phyloP scores from a whole-genome alignment of 2,329 filamentous ascomycete genomes.

The Ciborinia camelliae region DNA sequence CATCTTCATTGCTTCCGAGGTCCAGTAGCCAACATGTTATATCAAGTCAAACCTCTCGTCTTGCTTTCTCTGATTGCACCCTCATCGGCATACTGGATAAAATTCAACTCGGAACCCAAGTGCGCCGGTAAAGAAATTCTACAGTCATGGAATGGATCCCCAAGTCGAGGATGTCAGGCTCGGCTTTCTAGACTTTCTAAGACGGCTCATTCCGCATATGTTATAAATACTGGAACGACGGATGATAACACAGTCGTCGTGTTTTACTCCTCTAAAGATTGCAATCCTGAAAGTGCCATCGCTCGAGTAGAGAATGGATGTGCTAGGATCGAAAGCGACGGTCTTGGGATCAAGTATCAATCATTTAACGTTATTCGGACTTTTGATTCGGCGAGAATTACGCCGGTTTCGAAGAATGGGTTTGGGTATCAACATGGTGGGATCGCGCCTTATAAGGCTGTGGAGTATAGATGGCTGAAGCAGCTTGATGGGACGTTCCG shows the following conservation, averaged over 20 bases:
- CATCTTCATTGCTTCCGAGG: not conserved
- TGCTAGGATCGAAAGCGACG: not conserved
- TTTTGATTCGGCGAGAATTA: not conserved
- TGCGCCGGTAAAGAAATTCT: not conserved
- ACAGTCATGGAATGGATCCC: not conserved
- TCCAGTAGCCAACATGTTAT: not conserved
- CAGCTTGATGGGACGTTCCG: not conserved
- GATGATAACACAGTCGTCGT: slow-evolving; percentile 12
- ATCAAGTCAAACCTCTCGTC: not conserved
- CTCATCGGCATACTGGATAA: slow-evolving; percentile 4
- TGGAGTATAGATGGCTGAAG: slow-evolving; percentile 12
- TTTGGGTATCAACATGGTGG: slow-evolving; percentile 1
- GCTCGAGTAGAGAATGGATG: slow-evolving; percentile 11
- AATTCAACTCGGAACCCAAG: not conserved
- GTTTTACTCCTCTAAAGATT: slow-evolving; percentile 3
- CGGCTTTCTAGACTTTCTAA: not conserved
- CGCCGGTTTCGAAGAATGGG: slow-evolving; percentile 15
- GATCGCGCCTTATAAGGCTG: not conserved
- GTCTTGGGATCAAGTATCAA: not conserved
- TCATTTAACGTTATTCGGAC: slow-evolving; percentile 9
- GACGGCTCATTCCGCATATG: not conserved
- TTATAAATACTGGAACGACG: slow-evolving; percentile 1
- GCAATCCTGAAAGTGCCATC: slow-evolving; percentile 11
- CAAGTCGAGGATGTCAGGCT: slow-evolving; percentile 2
- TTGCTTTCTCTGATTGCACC: not conserved